These are phyloP conservation scores for Dictyostelium citrinum DNA, from an alignment of 78 protist species.

Conservation along the genomic window DNA sequence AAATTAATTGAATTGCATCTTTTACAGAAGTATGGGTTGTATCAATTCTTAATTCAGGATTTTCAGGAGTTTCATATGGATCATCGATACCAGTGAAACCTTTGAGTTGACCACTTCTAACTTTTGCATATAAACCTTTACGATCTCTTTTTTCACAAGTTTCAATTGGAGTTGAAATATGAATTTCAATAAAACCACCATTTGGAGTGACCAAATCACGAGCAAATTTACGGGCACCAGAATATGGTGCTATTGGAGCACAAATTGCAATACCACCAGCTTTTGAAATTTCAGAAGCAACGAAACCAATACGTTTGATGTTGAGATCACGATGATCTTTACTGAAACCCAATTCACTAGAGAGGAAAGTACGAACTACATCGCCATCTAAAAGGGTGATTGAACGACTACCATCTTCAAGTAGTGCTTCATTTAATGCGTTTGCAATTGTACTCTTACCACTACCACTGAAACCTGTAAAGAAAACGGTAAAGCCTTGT, in stretches of 20 bases:
- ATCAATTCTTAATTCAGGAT: conserved; percentile 74
- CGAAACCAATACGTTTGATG: conserved; percentile 76
- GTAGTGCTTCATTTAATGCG: conserved; percentile 48
- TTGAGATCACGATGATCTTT: conserved; percentile 76
- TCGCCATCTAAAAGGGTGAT: conserved; percentile 73
- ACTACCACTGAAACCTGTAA: conserved; percentile 79
- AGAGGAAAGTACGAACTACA: conserved; percentile 65
- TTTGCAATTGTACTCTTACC: conserved; percentile 82
- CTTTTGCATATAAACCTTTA: conserved; percentile 82
- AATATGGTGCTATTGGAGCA: conserved; percentile 84
- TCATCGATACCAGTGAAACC: conserved; percentile 85
- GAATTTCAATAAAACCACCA: conserved; percentile 70
- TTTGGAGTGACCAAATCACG: conserved; percentile 10
- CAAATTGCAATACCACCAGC: conserved; percentile 80
- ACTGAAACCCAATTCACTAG: conserved; percentile 58
- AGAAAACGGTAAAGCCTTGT: conserved; percentile 77
- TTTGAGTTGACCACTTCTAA: conserved; percentile 74
- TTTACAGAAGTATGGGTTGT: conserved; percentile 57
- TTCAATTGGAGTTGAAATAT: conserved; percentile 71
- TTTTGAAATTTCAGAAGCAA: conserved; percentile 60
- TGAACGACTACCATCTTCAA: conserved; percentile 40
- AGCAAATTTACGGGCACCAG: conserved; percentile 13
- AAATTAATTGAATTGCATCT: conserved; percentile 29
- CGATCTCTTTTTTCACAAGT: conserved; percentile 79
- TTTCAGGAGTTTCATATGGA: conserved; percentile 76